Base-by-base conservation (phyloP, 331 rosid genomes). In the Arachis monticola region DNA sequence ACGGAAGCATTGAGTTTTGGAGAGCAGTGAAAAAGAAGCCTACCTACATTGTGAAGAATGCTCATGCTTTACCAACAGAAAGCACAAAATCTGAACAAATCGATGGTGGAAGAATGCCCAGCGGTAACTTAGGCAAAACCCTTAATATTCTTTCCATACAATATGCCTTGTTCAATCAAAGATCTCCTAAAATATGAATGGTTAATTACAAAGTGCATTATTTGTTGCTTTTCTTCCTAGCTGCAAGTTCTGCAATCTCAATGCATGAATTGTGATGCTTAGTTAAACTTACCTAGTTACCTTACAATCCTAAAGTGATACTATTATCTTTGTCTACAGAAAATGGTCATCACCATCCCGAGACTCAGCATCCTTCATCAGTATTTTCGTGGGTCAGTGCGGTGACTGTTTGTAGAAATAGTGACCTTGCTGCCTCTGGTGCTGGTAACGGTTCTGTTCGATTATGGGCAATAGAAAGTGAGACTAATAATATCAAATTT, bases 1-100 rank as follows among this genome's bases (percentile, higher is more conserved):
- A 92, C 72, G 99, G 99, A 65, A 92, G 91, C 87, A 84, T 95
- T 69, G 92, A 92, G 82, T 88, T 90, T 60, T 95, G 99, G 99
- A 79, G 67, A 44, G 60, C 73, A 31, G 40, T 81, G 80, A 83
- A 92, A 59, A 95, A 95, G 91, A 95, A 95, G 88, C 99, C 99
- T 38, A 76, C 75, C 82, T 81, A 77, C 76, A 88, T 95, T 60
- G 80, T 85, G 73, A 88, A 77, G 74, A 95, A 95, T 83, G 97
- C 97, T 79, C 99, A 95, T 61, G 72, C 91, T 56, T 55, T 76
- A 12, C 72, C 63, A 66, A 79, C 79, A 11, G 85, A 86, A 60
- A 63, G 67, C 78, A 75, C 60, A 68, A 68, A 78, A 65, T 48
- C 76, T 13, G 89, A 85, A 40, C 88, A 47, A 42, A 82, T 82